These are phyloP conservation scores for Chaetomium fimeti DNA, from an alignment of 495 filamentous ascomycete genomes.

Conservation along the genomic window DNA sequence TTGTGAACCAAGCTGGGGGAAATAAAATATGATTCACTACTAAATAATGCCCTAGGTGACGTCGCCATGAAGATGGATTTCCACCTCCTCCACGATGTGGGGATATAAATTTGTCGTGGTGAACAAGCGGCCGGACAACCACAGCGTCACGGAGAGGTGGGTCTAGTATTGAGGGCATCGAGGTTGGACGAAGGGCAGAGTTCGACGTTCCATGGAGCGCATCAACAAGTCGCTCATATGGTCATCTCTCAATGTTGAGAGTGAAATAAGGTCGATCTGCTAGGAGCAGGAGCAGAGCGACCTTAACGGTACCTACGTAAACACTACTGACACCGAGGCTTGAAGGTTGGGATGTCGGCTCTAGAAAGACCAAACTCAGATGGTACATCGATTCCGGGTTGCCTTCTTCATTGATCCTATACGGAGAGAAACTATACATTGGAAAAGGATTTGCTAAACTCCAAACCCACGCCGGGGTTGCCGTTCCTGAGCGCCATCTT, in stretches of 20 bases:
- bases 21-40: not conserved
- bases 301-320: too few relatives aligned
- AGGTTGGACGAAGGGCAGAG: too few relatives aligned
- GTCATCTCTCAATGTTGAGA: too few relatives aligned
- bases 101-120: too few relatives aligned
- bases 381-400: not conserved
- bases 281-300: not conserved
- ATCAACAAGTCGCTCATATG: too few relatives aligned
- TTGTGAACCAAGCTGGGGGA: not conserved
- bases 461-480: constrained; percentile 1
- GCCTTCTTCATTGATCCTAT: not conserved
- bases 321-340: too few relatives aligned
- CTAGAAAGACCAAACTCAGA: not conserved
- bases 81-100: not conserved
- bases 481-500: not conserved
- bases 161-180: too few relatives aligned
- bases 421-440: not conserved
- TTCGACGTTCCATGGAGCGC: too few relatives aligned
- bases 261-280: too few relatives aligned
- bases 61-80: not conserved
- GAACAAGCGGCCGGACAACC: not conserved
- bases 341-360: not conserved
- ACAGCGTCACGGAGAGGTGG: too few relatives aligned
- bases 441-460: not conserved
- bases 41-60: not conserved